Evolutionary conservation across 805 yeast genomes (phyloP).

Genomic region (Nakazawaea populi): DNA sequence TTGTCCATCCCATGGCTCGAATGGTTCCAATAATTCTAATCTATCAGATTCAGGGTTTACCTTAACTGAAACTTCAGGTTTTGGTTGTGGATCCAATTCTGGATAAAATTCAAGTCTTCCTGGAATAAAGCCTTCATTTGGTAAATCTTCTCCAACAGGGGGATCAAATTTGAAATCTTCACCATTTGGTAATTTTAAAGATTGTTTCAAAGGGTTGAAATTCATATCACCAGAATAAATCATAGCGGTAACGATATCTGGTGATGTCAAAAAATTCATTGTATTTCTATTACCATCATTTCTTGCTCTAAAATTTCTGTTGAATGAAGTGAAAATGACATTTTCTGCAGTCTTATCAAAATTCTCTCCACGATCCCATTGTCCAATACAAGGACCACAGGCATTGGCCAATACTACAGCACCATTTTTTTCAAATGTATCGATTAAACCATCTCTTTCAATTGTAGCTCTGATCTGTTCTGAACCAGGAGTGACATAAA

Average conservation of each 20-base stretch:
- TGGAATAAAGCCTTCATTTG: constrained; percentile 81
- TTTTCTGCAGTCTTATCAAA: constrained; percentile 91
- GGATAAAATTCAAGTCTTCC: constrained; percentile 65
- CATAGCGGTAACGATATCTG: constrained; percentile 93
- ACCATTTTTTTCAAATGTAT: constrained; percentile 85
- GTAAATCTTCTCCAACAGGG: constrained; percentile 89
- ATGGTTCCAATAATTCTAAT: constrained; percentile 86
- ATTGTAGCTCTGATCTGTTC: constrained; percentile 98
- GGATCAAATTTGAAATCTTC: constrained; percentile 83
- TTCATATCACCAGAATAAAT: constrained; percentile 95
- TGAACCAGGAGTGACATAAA: constrained; percentile 95
- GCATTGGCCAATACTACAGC: constrained; percentile 96
- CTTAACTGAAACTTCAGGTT: constrained; percentile 41
- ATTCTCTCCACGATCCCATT: constrained; percentile 91
- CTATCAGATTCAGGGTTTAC: constrained; percentile 88
- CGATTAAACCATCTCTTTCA: constrained; percentile 90
- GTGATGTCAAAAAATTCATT: constrained; percentile 95
- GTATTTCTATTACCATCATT: constrained; percentile 98
- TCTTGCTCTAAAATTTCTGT: constrained; percentile 97
- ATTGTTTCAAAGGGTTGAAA: constrained; percentile 92
- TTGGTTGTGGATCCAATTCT: constrained; percentile 47
- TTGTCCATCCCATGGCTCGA: constrained; percentile 78
- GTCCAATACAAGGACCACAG: constrained; percentile 99
- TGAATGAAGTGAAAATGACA: constrained; percentile 95
- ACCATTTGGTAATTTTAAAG: constrained; percentile 83